Conservation (phyloP, 2,329 filamentous ascomycete species). For the Chaetomiaceae sp. region DNA sequence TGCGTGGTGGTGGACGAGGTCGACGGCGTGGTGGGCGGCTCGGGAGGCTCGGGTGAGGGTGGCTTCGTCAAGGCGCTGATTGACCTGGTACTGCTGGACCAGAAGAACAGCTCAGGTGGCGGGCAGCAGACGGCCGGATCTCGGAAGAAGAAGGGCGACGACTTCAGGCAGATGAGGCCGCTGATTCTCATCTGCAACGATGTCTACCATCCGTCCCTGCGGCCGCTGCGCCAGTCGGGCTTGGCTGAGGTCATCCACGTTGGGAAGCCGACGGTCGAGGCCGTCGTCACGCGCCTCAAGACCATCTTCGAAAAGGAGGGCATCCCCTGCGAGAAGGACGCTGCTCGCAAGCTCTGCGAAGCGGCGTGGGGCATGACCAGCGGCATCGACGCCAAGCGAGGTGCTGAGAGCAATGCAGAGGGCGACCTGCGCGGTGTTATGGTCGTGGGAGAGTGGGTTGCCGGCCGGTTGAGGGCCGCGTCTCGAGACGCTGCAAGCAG, state of each 20-base stretch:
- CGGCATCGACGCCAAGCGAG: constrained; percentile 62
- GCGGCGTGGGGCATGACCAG: constrained; percentile 73
- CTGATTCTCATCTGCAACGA: constrained; percentile 96
- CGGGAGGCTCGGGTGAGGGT: constrained; percentile 72
- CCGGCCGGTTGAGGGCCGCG: constrained; percentile 57
- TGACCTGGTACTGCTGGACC: constrained; percentile 78
- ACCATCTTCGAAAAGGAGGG: constrained; percentile 82
- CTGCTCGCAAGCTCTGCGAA: constrained; percentile 77
- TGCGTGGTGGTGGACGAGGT: constrained; percentile 96
- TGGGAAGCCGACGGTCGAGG: constrained; percentile 79
- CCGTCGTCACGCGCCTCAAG: constrained; percentile 76
- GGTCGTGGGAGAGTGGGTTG: constrained; percentile 84
- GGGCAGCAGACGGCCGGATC: constrained; percentile 30
- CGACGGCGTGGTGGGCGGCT: constrained; percentile 82
- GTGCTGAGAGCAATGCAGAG: constrained; percentile 61
- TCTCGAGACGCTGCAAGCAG: constrained; percentile 31
- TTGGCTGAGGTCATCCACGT: constrained; percentile 88
- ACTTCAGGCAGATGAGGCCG: constrained; percentile 79
- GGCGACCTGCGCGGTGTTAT: constrained; percentile 76
- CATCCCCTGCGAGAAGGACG: constrained; percentile 82
- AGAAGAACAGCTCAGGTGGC: constrained; percentile 58
- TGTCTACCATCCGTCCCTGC: constrained; percentile 83
- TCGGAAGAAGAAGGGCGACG: constrained; percentile 72
- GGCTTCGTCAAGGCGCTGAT: constrained; percentile 94
- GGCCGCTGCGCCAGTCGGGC: constrained; percentile 76